Evolutionary conservation across 768 basidiomycete genomes (phyloP).

Genomic region (Trametes elegans): DNA sequence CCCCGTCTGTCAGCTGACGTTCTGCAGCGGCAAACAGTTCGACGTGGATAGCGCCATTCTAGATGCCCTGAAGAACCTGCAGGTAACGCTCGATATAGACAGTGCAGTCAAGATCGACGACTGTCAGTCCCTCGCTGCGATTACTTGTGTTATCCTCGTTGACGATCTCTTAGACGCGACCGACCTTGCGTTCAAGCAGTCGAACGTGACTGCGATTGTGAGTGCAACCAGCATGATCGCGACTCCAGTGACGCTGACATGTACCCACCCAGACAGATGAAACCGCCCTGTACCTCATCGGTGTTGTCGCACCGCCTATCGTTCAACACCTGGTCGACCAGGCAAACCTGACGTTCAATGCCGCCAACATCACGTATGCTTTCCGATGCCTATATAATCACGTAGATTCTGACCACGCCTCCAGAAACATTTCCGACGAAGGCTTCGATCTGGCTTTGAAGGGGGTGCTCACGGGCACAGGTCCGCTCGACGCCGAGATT

Average conservation of each 20-base stretch:
- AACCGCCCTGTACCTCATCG: slow-evolving; percentile 63
- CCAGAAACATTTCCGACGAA: slow-evolving; percentile 40
- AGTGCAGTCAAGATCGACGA: slow-evolving; percentile 61
- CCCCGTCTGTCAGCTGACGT: neutral
- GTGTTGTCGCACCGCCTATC: slow-evolving; percentile 66
- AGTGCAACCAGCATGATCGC: slow-evolving; percentile 17
- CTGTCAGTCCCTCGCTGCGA: slow-evolving; percentile 39
- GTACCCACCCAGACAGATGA: slow-evolving; percentile 48
- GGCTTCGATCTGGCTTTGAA: slow-evolving; percentile 63
- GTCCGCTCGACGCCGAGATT: slow-evolving; percentile 69
- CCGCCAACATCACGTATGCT: slow-evolving; percentile 49
- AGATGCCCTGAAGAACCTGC: slow-evolving; percentile 55
- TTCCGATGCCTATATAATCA: slow-evolving; percentile 34
- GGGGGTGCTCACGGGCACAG: slow-evolving; percentile 59
- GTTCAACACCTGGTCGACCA: slow-evolving; percentile 63
- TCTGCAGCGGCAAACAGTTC: slow-evolving; percentile 60
- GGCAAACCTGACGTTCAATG: slow-evolving; percentile 50
- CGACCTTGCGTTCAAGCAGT: slow-evolving; percentile 56
- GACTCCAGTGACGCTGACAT: slow-evolving; percentile 2
- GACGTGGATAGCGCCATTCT: slow-evolving; percentile 60
- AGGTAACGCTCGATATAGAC: slow-evolving; percentile 56
- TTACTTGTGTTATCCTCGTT: neutral
- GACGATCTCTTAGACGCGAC: slow-evolving; percentile 43
- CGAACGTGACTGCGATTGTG: slow-evolving; percentile 53
- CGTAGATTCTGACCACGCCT: neutral